Percentiles rank a stretch among this genome's conserved stretches.
phyloP scores from a whole-genome alignment of 2,329 filamentous ascomycete species.

The Elsinoe fawcettii region DNA sequence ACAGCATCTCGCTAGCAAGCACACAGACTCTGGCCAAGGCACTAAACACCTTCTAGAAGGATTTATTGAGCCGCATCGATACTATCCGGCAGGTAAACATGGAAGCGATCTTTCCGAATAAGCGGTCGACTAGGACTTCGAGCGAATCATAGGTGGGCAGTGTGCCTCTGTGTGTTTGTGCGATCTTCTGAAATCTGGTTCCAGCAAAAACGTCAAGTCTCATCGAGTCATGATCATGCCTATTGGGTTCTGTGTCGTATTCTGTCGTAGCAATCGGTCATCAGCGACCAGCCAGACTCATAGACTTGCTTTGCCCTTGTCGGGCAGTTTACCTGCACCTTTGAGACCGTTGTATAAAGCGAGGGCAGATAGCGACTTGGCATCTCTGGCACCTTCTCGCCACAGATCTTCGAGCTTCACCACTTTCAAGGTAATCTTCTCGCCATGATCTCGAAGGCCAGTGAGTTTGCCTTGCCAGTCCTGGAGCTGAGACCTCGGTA shows the following conservation, averaged over 20 bases:
- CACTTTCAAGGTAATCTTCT: slow-evolving; percentile 53
- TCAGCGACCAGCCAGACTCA: too few species aligned
- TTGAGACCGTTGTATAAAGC: slow-evolving; percentile 48
- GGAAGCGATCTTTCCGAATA: not conserved
- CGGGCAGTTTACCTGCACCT: slow-evolving; percentile 36
- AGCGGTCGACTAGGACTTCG: not conserved
- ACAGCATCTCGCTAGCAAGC: slow-evolving; percentile 3
- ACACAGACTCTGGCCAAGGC: not conserved
- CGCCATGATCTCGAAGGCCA: slow-evolving; percentile 47
- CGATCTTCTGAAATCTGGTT: too few species aligned
- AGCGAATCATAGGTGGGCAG: not conserved
- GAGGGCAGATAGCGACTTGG: slow-evolving; percentile 48
- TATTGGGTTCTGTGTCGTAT: too few species aligned
- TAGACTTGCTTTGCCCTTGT: not conserved
- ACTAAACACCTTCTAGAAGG: not conserved
- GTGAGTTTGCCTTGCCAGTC: slow-evolving; percentile 47
- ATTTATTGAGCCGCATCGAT: not conserved
- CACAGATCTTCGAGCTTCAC: slow-evolving; percentile 45
- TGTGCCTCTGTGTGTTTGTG: not conserved
- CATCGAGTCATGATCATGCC: too few species aligned
- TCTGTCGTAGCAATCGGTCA: too few species aligned
- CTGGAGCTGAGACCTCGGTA: slow-evolving; percentile 42
- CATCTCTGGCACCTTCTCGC: slow-evolving; percentile 48
- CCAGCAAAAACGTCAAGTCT: too few species aligned
- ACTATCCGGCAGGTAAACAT: not conserved